Percentiles rank a stretch among this genome's conserved stretches.
phyloP scores from a whole-genome alignment of 805 yeast species.

The Candida dajiaensis region DNA sequence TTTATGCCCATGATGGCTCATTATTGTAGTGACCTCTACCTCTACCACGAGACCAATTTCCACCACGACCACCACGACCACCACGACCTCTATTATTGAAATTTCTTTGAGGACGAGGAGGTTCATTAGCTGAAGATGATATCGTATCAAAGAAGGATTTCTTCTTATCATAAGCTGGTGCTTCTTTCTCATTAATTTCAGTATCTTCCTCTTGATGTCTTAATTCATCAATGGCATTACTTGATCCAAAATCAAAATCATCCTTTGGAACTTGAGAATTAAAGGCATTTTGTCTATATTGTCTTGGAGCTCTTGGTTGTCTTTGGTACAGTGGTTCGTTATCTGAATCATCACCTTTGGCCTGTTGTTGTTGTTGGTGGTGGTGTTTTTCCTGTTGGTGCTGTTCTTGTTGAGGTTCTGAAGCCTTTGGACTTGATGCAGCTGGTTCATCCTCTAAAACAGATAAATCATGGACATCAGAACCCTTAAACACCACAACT shows the following conservation, averaged over 20 bases:
- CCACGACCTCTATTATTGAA: conserved; percentile 22
- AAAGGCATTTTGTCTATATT: conserved; percentile 3
- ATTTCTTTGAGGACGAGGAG: conserved; percentile 10
- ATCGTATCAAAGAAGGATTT: conserved; percentile 87
- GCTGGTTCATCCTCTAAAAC: conserved; percentile 57
- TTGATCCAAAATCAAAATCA: conserved; percentile 71
- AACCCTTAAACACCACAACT: conserved; percentile 79
- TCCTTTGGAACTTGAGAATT: conserved; percentile 39
- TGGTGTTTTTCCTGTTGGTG: background rate
- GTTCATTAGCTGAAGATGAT: conserved; percentile 53
- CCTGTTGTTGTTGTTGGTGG: conserved; percentile 2
- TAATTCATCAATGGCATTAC: conserved; percentile 42
- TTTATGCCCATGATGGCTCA: no score
- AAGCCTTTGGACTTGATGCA: background rate
- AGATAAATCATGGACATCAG: conserved; percentile 84
- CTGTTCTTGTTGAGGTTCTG: background rate
- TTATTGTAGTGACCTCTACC: conserved; percentile 7
- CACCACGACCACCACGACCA: background rate
- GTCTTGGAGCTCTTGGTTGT: conserved; percentile 3
- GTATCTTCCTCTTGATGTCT: conserved; percentile 10
- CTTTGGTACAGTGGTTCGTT: conserved; percentile 4
- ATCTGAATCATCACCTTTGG: background rate
- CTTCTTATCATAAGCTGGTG: conserved; percentile 60
- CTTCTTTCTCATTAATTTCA: conserved; percentile 4
- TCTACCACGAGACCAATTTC: conserved; percentile 9